These are phyloP conservation scores for Hanseniaspora vineae DNA, from an alignment of 805 yeast genomes.

Conservation along the genomic window DNA sequence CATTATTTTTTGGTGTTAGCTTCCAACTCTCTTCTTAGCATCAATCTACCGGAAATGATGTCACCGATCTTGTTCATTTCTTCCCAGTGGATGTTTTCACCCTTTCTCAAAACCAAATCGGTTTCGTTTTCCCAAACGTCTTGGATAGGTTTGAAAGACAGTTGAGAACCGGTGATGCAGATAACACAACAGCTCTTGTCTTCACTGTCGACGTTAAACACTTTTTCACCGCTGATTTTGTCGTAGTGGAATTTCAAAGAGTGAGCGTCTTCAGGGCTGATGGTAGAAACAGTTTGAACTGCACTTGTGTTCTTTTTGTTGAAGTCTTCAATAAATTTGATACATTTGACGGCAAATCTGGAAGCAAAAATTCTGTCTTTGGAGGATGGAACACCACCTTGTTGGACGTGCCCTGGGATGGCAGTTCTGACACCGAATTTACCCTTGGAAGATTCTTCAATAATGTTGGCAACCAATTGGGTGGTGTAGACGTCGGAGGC, in stretches of 20 bases:
- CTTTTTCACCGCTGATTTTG: conserved; percentile 32
- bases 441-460: conserved; percentile 48
- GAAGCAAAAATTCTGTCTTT: conserved; percentile 69
- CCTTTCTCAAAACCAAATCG: conserved; percentile 50
- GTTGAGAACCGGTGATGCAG: conserved; percentile 56
- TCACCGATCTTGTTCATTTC: conserved; percentile 46
- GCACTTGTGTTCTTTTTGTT: conserved; percentile 19
- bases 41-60: conserved; percentile 58
- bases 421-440: conserved; percentile 70
- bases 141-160: conserved; percentile 44
- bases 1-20: conserved; percentile 6
- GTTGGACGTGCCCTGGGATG: conserved; percentile 79
- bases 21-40: conserved; percentile 31
- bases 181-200: conserved; percentile 43
- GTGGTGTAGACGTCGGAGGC: conserved; percentile 63
- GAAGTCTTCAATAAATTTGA: conserved; percentile 72
- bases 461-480: conserved; percentile 54
- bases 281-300: conserved; percentile 12
- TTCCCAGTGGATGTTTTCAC: conserved; percentile 57
- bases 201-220: conserved; percentile 31
- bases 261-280: conserved; percentile 26
- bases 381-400: conserved; percentile 67
- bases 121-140: conserved; percentile 49
- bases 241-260: conserved; percentile 38
- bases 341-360: conserved; percentile 73